Percentiles rank a stretch among this genome's conserved stretches.
phyloP scores from a whole-genome alignment of 1,284 basidiomycete genomes.

The Rhodotorula sp. region DNA sequence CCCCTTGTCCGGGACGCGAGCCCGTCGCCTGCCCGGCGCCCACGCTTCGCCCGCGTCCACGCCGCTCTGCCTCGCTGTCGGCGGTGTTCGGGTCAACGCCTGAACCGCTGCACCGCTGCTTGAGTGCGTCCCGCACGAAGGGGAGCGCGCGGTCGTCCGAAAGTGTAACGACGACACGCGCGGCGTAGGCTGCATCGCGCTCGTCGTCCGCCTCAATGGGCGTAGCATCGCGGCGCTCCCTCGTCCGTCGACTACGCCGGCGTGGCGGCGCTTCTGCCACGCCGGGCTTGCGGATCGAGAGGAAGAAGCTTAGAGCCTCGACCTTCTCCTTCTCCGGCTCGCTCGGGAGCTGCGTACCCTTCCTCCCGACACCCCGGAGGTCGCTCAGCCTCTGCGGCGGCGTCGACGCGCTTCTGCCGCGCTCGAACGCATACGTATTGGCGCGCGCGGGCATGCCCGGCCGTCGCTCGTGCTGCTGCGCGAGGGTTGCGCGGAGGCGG shows the following conservation, averaged over 20 bases:
- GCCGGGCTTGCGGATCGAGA: conserved; percentile 31
- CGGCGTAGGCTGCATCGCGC: background rate
- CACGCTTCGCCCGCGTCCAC: background rate
- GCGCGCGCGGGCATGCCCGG: background rate
- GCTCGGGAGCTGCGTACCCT: conserved; percentile 6
- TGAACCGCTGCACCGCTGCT: background rate
- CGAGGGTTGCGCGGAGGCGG: background rate
- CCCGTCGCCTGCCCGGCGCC: background rate
- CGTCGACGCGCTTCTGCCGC: conserved; percentile 9
- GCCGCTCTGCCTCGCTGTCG: too few relatives aligned
- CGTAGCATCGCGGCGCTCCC: background rate
- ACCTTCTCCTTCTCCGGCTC: background rate
- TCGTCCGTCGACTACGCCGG: background rate
- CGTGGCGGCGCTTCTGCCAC: background rate
- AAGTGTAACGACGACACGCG: conserved; percentile 30
- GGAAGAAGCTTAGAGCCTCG: conserved; percentile 33
- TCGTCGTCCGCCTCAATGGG: background rate
- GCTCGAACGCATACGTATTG: background rate
- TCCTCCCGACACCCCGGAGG: background rate
- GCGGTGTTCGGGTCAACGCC: too few relatives aligned
- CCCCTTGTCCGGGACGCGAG: background rate
- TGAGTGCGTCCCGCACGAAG: conserved; percentile 33
- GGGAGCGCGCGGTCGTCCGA: conserved; percentile 37
- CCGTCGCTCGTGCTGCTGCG: background rate
- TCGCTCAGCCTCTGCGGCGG: background rate